phyloP scores from a whole-genome alignment of 371 early-diverging fungal genomes.

The Phascolomyces articulosus region DNA sequence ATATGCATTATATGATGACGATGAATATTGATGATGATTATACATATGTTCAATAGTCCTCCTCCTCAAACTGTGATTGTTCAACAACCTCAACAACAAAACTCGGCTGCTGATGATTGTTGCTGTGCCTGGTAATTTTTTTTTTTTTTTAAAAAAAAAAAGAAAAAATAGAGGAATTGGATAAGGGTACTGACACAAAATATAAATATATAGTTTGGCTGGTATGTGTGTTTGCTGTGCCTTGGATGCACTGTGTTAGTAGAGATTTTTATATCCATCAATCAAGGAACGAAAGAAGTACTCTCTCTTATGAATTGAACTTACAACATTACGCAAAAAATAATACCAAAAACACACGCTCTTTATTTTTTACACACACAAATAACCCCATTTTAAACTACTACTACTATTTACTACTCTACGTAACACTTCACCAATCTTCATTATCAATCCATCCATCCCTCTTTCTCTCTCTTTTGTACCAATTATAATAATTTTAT shows the following conservation, averaged over 20 bases:
- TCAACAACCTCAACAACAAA: conserved; percentile 11
- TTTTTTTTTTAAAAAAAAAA: background rate
- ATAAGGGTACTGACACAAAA: background rate
- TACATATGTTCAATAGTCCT: background rate
- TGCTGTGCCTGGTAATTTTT: conserved; percentile 9
- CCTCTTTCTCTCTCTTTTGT: background rate
- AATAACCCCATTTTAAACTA: too few relatives aligned
- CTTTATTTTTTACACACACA: too few relatives aligned
- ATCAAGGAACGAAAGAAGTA: background rate
- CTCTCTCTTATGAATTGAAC: background rate
- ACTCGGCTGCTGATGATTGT: conserved; percentile 11
- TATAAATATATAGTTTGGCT: conserved; percentile 2
- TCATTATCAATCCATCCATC: background rate
- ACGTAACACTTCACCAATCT: background rate
- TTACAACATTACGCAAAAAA: background rate
- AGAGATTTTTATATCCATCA: background rate
- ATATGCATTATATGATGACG: background rate
- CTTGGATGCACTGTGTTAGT: conserved; percentile 7
- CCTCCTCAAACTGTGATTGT: conserved; percentile 14
- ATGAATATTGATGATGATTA: background rate
- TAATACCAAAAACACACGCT: background rate
- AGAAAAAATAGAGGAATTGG: background rate
- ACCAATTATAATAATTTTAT: conserved; percentile 2
- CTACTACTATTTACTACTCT: too few relatives aligned
- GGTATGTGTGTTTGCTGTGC: conserved; percentile 13